These are phyloP conservation scores for Fusarium vanettenii DNA, from an alignment of 2,329 filamentous ascomycete species.

Conservation along the genomic window DNA sequence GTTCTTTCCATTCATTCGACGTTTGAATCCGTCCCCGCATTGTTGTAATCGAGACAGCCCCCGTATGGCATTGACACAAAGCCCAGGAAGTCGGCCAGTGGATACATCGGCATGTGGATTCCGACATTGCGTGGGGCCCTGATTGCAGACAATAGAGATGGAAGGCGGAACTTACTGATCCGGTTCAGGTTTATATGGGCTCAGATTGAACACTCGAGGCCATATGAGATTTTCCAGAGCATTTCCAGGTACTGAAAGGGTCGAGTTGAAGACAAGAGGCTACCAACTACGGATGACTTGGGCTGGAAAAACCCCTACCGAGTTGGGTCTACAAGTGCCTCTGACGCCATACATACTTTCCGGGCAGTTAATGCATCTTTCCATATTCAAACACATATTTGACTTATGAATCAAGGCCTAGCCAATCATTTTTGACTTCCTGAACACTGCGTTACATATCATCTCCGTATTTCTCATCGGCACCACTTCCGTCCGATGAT, in stretches of 20 bases:
- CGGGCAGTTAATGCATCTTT: not conserved
- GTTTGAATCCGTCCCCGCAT: not conserved
- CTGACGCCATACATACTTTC: not conserved
- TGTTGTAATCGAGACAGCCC: no score
- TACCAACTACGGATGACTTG: not conserved
- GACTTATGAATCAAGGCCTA: not conserved
- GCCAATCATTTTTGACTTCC: not conserved
- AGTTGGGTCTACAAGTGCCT: not conserved
- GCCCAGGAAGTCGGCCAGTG: not conserved
- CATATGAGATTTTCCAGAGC: not conserved
- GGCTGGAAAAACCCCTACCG: fast-evolving
- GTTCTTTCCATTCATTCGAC: not conserved
- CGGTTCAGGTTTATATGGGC: not conserved
- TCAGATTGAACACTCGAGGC: not conserved
- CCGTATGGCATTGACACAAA: no score
- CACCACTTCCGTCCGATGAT: not conserved
- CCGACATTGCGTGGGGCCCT: not conserved
- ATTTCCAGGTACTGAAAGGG: not conserved
- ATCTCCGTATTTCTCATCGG: not conserved
- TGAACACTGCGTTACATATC: not conserved
- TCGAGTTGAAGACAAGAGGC: not conserved
- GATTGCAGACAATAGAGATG: not conserved
- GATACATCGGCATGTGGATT: not conserved
- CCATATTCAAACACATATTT: fast-evolving
- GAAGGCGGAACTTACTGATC: not conserved